Evolutionary conservation across 73 alveolate genomes (phyloP).

Genomic region (Paramecium tetraurelia): DNA sequence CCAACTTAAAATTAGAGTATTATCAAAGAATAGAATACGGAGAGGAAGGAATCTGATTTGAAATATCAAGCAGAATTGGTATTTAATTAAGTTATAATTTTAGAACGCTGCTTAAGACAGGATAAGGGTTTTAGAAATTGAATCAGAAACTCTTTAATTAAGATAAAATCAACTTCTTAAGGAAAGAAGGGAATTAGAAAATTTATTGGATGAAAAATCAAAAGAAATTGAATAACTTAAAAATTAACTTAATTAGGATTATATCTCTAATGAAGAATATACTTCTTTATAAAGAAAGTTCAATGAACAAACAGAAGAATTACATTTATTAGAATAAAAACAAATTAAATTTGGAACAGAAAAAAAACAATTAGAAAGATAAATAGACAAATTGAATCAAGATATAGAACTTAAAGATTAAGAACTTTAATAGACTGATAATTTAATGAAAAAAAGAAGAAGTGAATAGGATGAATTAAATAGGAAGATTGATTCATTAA

Average conservation of each 20-base stretch:
- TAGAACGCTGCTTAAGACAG: not conserved
- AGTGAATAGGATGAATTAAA: not conserved
- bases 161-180: not conserved
- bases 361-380: not conserved
- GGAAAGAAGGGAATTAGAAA: conserved; percentile 34
- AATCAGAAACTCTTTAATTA: not conserved
- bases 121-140: not conserved
- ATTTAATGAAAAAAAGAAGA: conserved; percentile 27
- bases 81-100: not conserved
- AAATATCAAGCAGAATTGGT: conserved; percentile 1
- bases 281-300: not conserved
- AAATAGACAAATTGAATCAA: not conserved
- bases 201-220: not conserved
- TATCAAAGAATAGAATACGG: not conserved
- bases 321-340: not conserved
- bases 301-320: not conserved
- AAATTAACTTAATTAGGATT: not conserved
- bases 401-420: conserved; percentile 8
- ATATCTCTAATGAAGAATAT: conserved; percentile 34
- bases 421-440: not conserved
- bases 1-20: not conserved
- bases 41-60: not conserved
- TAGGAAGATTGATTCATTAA: not conserved
- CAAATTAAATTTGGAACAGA: not conserved
- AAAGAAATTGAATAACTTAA: not conserved